A percentile compares a stretch with the other conserved stretches of the same genome.
Conservation (phyloP, 306 rosid species). For the Vigna angularis region DNA sequence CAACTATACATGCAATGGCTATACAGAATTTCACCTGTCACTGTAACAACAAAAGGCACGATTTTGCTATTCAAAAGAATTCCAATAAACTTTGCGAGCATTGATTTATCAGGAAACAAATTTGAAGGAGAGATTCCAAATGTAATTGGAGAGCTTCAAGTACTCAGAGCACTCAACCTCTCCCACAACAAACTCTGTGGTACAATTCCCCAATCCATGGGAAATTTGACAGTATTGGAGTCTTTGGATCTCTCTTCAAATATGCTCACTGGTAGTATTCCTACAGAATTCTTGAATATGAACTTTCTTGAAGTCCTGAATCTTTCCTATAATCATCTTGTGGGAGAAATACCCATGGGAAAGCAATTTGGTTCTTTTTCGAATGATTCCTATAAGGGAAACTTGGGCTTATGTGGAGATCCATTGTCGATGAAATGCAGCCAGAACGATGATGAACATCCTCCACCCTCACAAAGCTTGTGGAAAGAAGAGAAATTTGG, state of each 20-base stretch:
- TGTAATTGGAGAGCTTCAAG: not conserved
- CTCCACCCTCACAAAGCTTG: not conserved
- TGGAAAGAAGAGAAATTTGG: not conserved
- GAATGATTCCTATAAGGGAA: conserved; percentile 45
- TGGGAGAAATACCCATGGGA: conserved; percentile 39
- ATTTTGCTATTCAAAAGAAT: no score
- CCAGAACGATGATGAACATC: not conserved
- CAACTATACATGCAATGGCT: not conserved
- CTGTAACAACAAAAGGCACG: conserved; percentile 1
- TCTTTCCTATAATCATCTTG: conserved; percentile 46
- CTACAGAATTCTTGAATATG: conserved; percentile 24
- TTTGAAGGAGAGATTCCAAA: no score
- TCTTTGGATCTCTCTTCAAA: conserved; percentile 57
- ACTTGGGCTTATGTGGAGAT: conserved; percentile 23
- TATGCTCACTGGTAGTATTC: conserved; percentile 34
- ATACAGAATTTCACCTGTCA: not conserved
- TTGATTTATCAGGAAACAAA: no score
- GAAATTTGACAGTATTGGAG: conserved; percentile 43
- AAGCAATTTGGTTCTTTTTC: conserved; percentile 29
- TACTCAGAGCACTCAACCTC: conserved; percentile 42
- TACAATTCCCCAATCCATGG: conserved; percentile 39
- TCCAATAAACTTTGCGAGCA: no score
- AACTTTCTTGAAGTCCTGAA: conserved; percentile 14
- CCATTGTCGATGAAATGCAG: conserved; percentile 39
- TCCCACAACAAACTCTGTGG: conserved; percentile 46